These are phyloP conservation scores for Tritrichomonas foetus DNA, from an alignment of 208 protist genomes.

Conservation along the genomic window DNA sequence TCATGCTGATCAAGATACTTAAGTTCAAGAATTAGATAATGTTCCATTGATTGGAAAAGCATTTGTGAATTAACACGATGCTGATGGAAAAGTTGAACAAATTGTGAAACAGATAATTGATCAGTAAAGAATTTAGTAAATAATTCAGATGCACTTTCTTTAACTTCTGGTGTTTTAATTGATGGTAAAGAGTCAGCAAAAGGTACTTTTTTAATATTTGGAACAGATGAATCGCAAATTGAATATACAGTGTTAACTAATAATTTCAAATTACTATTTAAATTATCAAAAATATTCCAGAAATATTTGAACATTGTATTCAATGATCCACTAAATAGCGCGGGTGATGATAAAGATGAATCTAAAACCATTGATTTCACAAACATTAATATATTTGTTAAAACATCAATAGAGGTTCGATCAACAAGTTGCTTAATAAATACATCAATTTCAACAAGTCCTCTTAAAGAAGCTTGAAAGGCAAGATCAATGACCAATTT, in stretches of 20 bases:
- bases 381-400: not conserved
- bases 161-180: not conserved
- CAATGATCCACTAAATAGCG: not conserved
- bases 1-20: not conserved
- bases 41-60: not conserved
- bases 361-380: conserved; percentile 1
- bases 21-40: not conserved
- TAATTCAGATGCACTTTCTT: not conserved
- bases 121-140: not conserved
- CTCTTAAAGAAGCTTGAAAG: not conserved
- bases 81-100: not conserved
- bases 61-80: no score
- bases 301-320: not conserved
- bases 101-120: not conserved
- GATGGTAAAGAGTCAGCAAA: not conserved
- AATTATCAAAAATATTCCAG: not conserved
- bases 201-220: not conserved
- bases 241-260: not conserved
- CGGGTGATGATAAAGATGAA: not conserved
- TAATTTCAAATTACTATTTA: not conserved
- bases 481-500: not conserved
- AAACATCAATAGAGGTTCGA: not conserved
- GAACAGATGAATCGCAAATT: not conserved
- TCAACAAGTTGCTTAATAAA: not conserved
- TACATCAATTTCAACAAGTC: not conserved